Conservation (phyloP, 2,329 filamentous ascomycete species). For the Clonostachys rhizophaga region DNA sequence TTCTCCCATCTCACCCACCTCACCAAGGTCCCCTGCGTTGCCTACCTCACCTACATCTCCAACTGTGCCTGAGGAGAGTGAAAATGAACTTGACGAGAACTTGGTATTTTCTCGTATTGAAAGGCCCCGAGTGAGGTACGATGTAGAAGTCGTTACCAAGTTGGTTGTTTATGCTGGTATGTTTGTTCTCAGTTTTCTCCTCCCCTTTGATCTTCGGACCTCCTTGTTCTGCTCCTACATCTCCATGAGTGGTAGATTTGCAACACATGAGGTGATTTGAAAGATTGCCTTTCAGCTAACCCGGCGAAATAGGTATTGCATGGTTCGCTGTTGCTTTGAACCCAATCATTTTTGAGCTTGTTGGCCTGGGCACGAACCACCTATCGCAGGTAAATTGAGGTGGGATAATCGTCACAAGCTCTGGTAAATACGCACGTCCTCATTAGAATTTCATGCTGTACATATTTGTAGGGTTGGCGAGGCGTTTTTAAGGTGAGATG, state of each 20-base stretch:
- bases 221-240: not conserved
- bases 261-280: no score
- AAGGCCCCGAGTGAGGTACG: constrained; percentile 86
- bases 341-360: constrained; percentile 65
- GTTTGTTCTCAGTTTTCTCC: constrained; percentile 16
- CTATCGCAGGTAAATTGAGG: constrained; percentile 11
- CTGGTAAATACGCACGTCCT: not conserved
- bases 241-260: not conserved
- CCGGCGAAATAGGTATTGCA: constrained; percentile 60
- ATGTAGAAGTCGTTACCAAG: constrained; percentile 98
- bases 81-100: constrained; percentile 57
- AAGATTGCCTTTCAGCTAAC: constrained; percentile 1
- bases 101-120: constrained; percentile 83
- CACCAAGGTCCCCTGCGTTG: not conserved
- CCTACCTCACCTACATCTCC: not conserved
- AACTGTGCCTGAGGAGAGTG: constrained; percentile 26
- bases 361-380: constrained; percentile 44
- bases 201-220: not conserved
- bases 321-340: constrained; percentile 76
- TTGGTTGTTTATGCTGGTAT: constrained; percentile 88
- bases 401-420: not conserved
- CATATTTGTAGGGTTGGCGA: no score
- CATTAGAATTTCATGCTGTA: not conserved
- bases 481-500: no score
- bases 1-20: not conserved